Percentiles rank a stretch among this genome's conserved stretches.
These are phyloP conservation scores for Alternaria brassicicola DNA, from an alignment of 2,329 filamentous ascomycete genomes.

Conservation along the genomic window DNA sequence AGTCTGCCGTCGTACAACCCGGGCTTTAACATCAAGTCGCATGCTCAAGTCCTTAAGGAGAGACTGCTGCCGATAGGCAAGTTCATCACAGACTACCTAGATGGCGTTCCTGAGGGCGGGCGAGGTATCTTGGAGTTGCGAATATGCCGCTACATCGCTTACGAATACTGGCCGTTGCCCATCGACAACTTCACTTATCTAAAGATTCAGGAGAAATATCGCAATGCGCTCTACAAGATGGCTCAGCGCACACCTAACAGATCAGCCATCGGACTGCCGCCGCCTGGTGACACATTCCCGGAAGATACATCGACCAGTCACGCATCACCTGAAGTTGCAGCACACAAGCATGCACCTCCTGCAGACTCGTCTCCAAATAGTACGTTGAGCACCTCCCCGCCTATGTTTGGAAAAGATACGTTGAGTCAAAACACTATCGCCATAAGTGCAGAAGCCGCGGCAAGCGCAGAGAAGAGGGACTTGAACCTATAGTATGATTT, in stretches of 20 bases:
- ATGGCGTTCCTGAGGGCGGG: background rate
- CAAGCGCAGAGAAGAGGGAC: background rate
- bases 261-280: background rate
- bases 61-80: constrained; percentile 24
- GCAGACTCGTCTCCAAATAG: background rate
- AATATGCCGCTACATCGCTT: constrained; percentile 24
- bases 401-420: background rate
- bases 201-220: constrained; percentile 20
- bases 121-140: constrained; percentile 17
- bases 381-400: background rate
- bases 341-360: background rate
- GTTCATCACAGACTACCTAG: constrained; percentile 11
- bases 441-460: background rate
- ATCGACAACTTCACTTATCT: constrained; percentile 14
- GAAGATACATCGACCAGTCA: background rate
- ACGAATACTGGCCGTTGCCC: constrained; percentile 25
- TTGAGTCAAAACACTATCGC: background rate
- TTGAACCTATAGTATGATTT: background rate
- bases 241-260: background rate
- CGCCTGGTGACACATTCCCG: background rate
- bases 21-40: constrained; percentile 9
- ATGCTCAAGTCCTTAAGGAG: constrained; percentile 21
- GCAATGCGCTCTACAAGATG: constrained; percentile 13
- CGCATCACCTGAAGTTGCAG: background rate
- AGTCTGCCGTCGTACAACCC: constrained; percentile 15